phyloP scores from a whole-genome alignment of 1,284 basidiomycete genomes.

The Porogramme epimiltina region DNA sequence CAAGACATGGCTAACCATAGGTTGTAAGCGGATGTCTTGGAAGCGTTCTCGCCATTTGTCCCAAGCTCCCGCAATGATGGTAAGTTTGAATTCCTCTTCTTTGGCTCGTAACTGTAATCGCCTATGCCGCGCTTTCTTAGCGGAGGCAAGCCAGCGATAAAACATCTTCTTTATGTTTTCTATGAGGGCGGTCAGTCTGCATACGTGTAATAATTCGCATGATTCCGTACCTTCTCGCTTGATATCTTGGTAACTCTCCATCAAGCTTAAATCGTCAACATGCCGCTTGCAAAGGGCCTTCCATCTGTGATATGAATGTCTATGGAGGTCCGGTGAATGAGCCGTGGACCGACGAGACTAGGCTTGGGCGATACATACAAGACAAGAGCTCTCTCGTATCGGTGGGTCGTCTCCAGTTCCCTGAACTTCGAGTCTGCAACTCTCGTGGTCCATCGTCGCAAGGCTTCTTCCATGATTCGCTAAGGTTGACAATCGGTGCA shows the following conservation, averaged over 20 bases:
- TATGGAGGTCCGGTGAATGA: not conserved
- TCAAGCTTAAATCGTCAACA: conserved; percentile 68
- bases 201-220: not conserved
- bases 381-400: conserved; percentile 45
- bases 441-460: conserved; percentile 67
- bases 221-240: conserved; percentile 66
- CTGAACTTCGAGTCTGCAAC: conserved; percentile 73
- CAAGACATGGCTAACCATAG: conserved; percentile 50
- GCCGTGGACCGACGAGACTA: not conserved
- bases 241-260: conserved; percentile 79
- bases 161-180: conserved; percentile 71
- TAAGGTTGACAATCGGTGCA: too few species aligned
- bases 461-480: conserved; percentile 50
- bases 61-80: conserved; percentile 58
- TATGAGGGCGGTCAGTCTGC: conserved; percentile 26
- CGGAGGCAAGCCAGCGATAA: conserved; percentile 64
- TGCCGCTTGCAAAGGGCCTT: conserved; percentile 60
- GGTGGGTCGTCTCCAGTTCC: conserved; percentile 63
- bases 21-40: conserved; percentile 60
- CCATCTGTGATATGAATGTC: conserved; percentile 64
- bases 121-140: conserved; percentile 59
- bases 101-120: conserved; percentile 57
- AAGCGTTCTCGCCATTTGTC: conserved; percentile 77
- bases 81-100: conserved; percentile 61
- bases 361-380: conserved; percentile 40